phyloP scores from a whole-genome alignment of 495 filamentous ascomycete genomes.

The Hypoxylon crocopeplum region DNA sequence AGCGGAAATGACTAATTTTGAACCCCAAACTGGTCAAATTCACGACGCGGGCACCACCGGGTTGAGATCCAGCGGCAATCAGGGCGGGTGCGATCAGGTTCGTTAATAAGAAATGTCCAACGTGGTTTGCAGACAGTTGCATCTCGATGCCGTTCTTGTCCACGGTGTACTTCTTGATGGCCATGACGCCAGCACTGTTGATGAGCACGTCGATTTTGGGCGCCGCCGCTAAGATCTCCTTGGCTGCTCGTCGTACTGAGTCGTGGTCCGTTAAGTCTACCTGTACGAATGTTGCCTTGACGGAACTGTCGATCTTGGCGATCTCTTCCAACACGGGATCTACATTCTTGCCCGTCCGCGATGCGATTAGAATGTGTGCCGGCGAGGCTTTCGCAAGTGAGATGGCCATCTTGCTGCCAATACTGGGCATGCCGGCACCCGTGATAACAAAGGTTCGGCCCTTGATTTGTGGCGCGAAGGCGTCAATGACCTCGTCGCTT shows the following conservation, averaged over 20 bases:
- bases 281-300: conserved; percentile 37
- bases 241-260: conserved; percentile 48
- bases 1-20: conserved; percentile 35
- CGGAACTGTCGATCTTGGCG: conserved; percentile 26
- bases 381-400: conserved; percentile 22
- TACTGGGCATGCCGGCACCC: conserved; percentile 20
- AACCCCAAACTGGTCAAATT: conserved; percentile 47
- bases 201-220: conserved; percentile 51
- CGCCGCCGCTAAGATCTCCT: conserved; percentile 44
- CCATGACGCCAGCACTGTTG: conserved; percentile 70
- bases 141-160: conserved; percentile 50
- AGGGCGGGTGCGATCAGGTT: conserved; percentile 47
- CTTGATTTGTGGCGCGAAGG: conserved; percentile 41
- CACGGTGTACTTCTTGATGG: conserved; percentile 23
- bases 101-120: conserved; percentile 42
- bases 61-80: conserved; percentile 2
- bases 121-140: conserved; percentile 42
- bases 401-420: conserved; percentile 19
- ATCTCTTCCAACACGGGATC: conserved; percentile 41
- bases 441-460: conserved; percentile 38
- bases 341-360: conserved; percentile 54
- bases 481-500: conserved; percentile 45
- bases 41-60: conserved; percentile 42
- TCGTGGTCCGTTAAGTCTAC: conserved; percentile 50
- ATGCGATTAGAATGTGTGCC: conserved; percentile 52